Percentiles rank a stretch among this genome's conserved stretches.
Conservation (phyloP, 2,329 filamentous ascomycete genomes). For the Didymella glomerata region DNA sequence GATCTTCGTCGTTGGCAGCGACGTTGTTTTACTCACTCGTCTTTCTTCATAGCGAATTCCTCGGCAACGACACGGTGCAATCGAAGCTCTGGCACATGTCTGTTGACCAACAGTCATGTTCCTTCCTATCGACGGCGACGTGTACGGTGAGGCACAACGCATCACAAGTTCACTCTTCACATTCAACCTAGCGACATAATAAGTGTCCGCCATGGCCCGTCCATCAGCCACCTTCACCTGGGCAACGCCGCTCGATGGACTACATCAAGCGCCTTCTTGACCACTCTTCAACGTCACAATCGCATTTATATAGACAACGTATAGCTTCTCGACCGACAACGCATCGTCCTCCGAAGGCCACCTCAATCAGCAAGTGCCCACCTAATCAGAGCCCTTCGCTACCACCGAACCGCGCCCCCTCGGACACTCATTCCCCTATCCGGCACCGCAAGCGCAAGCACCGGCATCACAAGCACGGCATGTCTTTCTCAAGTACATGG, state of each 20-base stretch:
- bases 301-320: not conserved
- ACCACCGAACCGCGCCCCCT: not conserved
- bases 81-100: not conserved
- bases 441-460: conserved; percentile 20
- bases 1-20: not conserved
- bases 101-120: not conserved
- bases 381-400: not conserved
- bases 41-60: not conserved
- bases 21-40: not conserved
- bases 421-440: not conserved
- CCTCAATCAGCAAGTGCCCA: not conserved
- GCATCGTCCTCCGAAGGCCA: not conserved
- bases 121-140: too few species aligned
- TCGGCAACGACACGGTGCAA: not conserved
- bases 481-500: conserved; percentile 41
- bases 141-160: not conserved
- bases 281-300: not conserved
- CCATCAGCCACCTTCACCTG: conserved; percentile 5
- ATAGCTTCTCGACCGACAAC: not conserved
- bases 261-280: conserved; percentile 18
- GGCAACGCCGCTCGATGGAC: conserved; percentile 10
- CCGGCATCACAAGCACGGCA: conserved; percentile 10
- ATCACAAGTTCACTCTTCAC: not conserved
- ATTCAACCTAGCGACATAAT: conserved; percentile 4
- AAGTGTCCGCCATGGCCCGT: not conserved